Conservation (phyloP, 176 grass and related monocot species). For the Neostapfia colusana region DNA sequence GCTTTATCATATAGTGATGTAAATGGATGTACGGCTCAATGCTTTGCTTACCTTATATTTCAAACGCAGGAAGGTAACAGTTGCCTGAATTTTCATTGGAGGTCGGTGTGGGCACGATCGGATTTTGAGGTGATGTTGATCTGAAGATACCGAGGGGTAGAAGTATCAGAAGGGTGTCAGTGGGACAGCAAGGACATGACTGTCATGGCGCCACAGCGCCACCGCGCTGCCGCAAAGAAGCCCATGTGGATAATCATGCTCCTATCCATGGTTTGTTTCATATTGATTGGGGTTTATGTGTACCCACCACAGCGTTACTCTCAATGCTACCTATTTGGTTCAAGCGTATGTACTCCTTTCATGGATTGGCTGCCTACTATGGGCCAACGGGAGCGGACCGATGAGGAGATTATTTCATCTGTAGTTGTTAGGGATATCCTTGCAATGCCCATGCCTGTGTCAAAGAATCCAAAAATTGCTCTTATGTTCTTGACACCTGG, state of each 20-base stretch:
- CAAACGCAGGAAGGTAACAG: conserved; percentile 31
- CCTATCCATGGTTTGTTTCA: conserved; percentile 68
- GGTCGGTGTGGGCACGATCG: background rate
- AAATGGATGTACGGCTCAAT: background rate
- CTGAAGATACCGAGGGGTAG: conserved; percentile 43
- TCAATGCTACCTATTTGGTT: conserved; percentile 74
- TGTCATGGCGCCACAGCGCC: conserved; percentile 55
- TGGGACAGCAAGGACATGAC: conserved; percentile 53
- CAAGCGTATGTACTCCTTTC: conserved; percentile 67
- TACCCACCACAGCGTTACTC: conserved; percentile 73
- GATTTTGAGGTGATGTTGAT: conserved; percentile 35
- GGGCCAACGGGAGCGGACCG: conserved; percentile 48
- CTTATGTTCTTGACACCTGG: conserved; percentile 95
- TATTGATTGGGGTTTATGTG: conserved; percentile 71
- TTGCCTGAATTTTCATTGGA: background rate
- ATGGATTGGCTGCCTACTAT: conserved; percentile 78
- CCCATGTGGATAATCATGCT: conserved; percentile 92
- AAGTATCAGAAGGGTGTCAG: conserved; percentile 45
- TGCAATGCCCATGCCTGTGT: conserved; percentile 55
- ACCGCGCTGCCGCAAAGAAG: conserved; percentile 56
- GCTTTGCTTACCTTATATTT: conserved; percentile 16
- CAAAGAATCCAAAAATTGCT: conserved; percentile 79
- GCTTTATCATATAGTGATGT: background rate
- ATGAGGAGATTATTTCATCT: conserved; percentile 74
- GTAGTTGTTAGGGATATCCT: conserved; percentile 76